phyloP scores from a whole-genome alignment of 2,329 filamentous ascomycete genomes.

The Colletotrichum sp. region DNA sequence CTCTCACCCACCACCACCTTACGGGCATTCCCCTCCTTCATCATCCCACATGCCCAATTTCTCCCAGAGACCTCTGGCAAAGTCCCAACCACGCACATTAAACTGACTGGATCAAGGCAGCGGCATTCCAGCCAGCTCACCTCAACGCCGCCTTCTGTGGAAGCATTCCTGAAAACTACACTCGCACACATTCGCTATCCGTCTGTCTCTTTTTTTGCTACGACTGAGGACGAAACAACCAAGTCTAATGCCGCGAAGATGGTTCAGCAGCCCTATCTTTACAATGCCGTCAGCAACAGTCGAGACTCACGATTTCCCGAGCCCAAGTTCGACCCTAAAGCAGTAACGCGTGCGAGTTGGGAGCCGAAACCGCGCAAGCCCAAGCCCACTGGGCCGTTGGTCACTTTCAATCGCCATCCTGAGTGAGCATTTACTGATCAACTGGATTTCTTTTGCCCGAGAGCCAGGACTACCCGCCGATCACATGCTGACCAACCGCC shows the following conservation, averaged over 20 bases:
- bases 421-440: slow-evolving; percentile 63
- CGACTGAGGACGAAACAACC: neutral
- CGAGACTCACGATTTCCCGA: slow-evolving; percentile 59
- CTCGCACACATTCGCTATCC: neutral
- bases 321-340: slow-evolving; percentile 82
- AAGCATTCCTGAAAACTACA: neutral
- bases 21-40: neutral
- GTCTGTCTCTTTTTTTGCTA: neutral
- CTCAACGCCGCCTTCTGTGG: neutral
- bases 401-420: slow-evolving; percentile 86
- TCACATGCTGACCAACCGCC: neutral
- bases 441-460: neutral
- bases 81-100: neutral
- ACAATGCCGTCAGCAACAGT: slow-evolving; percentile 61
- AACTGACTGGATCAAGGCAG: neutral
- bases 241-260: slow-evolving; percentile 24
- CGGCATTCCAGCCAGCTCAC: neutral
- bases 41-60: neutral
- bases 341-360: slow-evolving; percentile 81
- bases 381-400: slow-evolving; percentile 75
- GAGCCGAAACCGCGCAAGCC: slow-evolving; percentile 65
- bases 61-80: neutral
- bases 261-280: slow-evolving; percentile 70
- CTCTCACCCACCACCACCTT: neutral
- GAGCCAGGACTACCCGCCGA: neutral